phyloP scores from a whole-genome alignment of 768 basidiomycete genomes.

The Sistotremastrum suecicum region DNA sequence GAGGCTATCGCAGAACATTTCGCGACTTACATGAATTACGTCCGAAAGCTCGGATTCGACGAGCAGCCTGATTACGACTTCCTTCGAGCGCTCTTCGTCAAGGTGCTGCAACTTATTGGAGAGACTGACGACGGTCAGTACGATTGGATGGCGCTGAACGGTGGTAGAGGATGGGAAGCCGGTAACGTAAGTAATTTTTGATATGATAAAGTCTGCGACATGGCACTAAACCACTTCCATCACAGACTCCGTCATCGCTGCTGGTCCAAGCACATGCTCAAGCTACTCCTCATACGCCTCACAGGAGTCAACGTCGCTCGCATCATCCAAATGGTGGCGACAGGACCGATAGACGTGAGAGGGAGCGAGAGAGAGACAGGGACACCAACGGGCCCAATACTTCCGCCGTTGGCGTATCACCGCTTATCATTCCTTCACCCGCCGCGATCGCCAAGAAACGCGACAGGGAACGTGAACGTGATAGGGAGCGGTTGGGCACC shows the following conservation, averaged over 20 bases:
- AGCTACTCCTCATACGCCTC: constrained; percentile 37
- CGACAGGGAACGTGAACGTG: no score
- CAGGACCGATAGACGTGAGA: no score
- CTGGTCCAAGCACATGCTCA: constrained; percentile 39
- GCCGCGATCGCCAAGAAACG: no score
- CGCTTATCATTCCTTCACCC: no score
- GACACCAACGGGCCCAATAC: no score
- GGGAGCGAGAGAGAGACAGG: no score
- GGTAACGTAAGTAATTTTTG: constrained; percentile 43
- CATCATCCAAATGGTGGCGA: no score
- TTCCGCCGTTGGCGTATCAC: no score
- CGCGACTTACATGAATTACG: constrained; percentile 98
- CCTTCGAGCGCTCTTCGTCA: constrained; percentile 84
- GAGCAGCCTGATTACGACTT: constrained; percentile 98
- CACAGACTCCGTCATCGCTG: constrained; percentile 28
- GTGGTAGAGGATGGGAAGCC: constrained; percentile 93
- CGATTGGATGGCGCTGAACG: constrained; percentile 94
- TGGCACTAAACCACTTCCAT: constrained; percentile 3
- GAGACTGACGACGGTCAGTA: constrained; percentile 87
- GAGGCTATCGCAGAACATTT: constrained; percentile 64
- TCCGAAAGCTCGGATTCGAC: constrained; percentile 95
- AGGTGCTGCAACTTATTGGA: constrained; percentile 75
- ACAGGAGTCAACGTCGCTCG: constrained; percentile 7
- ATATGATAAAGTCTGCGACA: background rate
- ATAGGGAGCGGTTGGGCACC: no score